Evolutionary conservation across 1,284 basidiomycete species (phyloP), one percentile per base, ranked within the genome.

Genomic region (Entoloma clypeatum): DNA sequence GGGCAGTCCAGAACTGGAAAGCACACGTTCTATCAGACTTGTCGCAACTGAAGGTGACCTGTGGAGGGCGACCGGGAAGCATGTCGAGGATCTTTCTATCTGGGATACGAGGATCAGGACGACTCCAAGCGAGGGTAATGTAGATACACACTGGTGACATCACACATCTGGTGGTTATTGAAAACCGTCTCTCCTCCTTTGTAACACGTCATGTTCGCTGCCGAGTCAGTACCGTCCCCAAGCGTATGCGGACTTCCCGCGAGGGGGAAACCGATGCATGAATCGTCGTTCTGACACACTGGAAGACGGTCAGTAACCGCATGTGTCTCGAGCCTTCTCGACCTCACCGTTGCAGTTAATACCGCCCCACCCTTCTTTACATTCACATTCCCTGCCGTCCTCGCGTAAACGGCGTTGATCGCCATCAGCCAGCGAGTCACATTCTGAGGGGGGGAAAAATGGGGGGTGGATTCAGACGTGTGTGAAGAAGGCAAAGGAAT

Each of bases 1-100:
- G 75, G 6, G 88, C 92, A 5, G 93, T 92, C 94, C 94, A 99
- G 70, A 99, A 99, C 63, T 98, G 92, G 73, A 97, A 97, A 28
- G 81, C 78, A 59, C 93, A 97, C 1, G 79, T 76, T n/a, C 65
- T 65, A 7, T 68, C 67, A 0, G 53, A 48, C 23, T 63, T 72
- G 45, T 84, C 79, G 64, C 93, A 97, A 50, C 85, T 86, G 64
- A 99, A 98, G 0, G 95, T 97, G 4, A 97, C 93, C 61, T 97
- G 92, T 0, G 95, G 92, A 19, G 86, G 86, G 18, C 92, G 77
- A 43, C 78, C 86, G 0, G 91, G 89, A 33, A 94, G 82, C 72
- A 90, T 87, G 56, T 91, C 90, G 48, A 91, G 70, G 55, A 94
- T 94, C 66, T 92, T 92, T 39, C 84, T 82, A 63, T 93, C 87